phyloP scores from a whole-genome alignment of 768 basidiomycete species.

The Termitomyces sp. region DNA sequence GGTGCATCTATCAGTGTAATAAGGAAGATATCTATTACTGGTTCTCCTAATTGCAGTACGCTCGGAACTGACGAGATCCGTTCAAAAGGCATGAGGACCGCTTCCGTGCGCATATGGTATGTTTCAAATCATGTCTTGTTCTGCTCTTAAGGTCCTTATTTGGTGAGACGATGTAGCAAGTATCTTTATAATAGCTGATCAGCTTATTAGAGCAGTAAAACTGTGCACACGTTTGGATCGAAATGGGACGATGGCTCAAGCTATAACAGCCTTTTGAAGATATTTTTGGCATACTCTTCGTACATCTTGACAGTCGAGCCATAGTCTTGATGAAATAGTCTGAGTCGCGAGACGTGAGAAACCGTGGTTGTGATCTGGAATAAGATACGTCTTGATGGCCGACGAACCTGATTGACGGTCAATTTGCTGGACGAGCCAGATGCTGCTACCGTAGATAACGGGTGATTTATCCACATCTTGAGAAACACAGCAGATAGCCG shows the following conservation, averaged over 20 bases:
- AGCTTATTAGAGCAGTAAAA: not conserved
- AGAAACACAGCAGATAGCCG: not conserved
- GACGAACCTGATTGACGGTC: conserved; percentile 25
- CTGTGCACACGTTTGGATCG: not conserved
- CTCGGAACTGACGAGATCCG: not conserved
- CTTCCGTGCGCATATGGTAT: not conserved
- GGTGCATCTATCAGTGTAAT: not conserved
- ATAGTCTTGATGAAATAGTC: not conserved
- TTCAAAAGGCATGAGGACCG: not conserved
- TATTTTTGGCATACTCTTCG: not conserved
- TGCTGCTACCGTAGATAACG: not conserved
- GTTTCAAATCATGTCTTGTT: not conserved
- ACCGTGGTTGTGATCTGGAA: not conserved
- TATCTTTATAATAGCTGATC: not conserved
- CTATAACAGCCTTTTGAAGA: not conserved
- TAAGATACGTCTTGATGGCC: conserved; percentile 7
- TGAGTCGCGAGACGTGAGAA: not conserved
- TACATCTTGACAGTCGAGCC: not conserved
- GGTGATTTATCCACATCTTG: too few species aligned
- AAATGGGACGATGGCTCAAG: not conserved
- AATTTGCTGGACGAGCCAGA: not conserved
- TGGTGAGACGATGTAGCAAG: not conserved
- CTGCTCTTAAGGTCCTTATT: not conserved
- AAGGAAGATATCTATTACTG: not conserved
- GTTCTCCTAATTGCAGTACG: not conserved